These are phyloP conservation scores for Penicillium sp. DNA, from an alignment of 2,329 filamentous ascomycete genomes.

Conservation along the genomic window DNA sequence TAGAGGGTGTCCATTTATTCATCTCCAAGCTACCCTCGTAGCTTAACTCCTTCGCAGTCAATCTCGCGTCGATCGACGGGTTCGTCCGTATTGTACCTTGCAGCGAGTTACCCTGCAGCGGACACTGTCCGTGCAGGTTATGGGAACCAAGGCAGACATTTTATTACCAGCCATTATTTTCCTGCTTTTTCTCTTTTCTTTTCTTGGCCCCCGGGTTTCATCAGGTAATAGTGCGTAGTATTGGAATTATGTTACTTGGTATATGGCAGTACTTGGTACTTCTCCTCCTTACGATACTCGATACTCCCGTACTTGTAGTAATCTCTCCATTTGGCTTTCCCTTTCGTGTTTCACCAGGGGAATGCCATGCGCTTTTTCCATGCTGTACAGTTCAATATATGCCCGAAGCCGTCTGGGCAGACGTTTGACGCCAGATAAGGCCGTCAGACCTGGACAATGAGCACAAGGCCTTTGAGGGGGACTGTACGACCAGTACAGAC, in stretches of 20 bases:
- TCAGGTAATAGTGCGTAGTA: background rate
- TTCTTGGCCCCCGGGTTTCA: background rate
- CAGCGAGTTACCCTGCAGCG: constrained; percentile 27
- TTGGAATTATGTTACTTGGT: too few relatives aligned
- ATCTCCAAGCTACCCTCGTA: background rate
- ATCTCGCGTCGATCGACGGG: constrained; percentile 24
- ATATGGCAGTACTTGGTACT: too few relatives aligned
- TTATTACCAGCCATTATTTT: background rate
- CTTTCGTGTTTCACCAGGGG: constrained; percentile 11
- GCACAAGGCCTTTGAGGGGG: constrained; percentile 13
- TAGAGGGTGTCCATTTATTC: constrained; percentile 1
- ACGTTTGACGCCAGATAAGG: constrained; percentile 17
- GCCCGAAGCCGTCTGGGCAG: constrained; percentile 13
- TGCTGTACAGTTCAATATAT: constrained; percentile 6
- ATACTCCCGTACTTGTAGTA: too few relatives aligned
- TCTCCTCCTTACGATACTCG: too few relatives aligned
- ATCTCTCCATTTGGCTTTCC: background rate
- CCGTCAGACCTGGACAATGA: constrained; percentile 8
- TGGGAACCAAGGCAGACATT: background rate
- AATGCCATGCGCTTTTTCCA: constrained; percentile 6
- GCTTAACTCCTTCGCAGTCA: constrained; percentile 1
- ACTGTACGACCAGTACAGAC: background rate
- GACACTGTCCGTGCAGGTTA: constrained; percentile 20
- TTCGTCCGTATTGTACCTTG: constrained; percentile 28
- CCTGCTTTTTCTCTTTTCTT: background rate